These are phyloP conservation scores for Plasmodium reichenowi DNA, from an alignment of 169 alveolate genomes.

Conservation along the genomic window DNA sequence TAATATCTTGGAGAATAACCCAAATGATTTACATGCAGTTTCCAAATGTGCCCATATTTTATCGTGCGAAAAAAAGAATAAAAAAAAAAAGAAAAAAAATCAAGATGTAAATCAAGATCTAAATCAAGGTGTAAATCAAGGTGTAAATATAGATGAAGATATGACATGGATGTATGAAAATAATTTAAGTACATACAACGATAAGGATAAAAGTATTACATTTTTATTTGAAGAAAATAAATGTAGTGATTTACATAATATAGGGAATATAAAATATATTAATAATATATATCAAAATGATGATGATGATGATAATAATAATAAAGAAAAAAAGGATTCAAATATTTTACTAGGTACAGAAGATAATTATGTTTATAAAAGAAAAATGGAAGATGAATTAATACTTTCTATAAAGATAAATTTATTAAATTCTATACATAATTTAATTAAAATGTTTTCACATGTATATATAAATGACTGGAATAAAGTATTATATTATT, in stretches of 20 bases:
- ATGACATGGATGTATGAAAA: too few relatives aligned
- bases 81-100: too few relatives aligned
- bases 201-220: background rate
- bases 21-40: too few relatives aligned
- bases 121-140: too few relatives aligned
- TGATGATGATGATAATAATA: background rate
- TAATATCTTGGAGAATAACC: too few relatives aligned
- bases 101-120: too few relatives aligned
- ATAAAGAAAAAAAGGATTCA: background rate
- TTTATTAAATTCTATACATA: constrained; percentile 48
- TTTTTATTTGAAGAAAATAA: too few relatives aligned
- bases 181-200: background rate
- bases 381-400: constrained; percentile 57
- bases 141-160: too few relatives aligned
- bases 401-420: constrained; percentile 33
- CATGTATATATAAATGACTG: constrained; percentile 70
- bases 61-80: too few relatives aligned
- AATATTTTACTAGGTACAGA: background rate
- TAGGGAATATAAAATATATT: background rate
- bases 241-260: background rate
- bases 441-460: constrained; percentile 59
- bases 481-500: constrained; percentile 69
- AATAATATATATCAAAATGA: constrained; percentile 1
- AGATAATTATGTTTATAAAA: constrained; percentile 11
- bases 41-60: too few relatives aligned